Evolutionary conservation across 768 basidiomycete species (phyloP).

Genomic region (Sporobolomyces roseus): DNA sequence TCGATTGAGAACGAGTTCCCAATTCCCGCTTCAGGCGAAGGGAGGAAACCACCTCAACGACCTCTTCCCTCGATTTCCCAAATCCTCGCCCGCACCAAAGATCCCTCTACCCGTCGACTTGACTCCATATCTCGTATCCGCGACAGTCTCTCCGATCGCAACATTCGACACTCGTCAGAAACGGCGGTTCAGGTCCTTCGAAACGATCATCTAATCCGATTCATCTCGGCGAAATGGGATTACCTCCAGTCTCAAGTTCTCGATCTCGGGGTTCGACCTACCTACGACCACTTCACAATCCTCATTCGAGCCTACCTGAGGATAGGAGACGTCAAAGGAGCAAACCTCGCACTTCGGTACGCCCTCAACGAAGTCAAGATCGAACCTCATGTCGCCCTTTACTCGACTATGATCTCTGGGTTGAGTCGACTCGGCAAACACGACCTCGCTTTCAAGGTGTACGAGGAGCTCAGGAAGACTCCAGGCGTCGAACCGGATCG

Average conservation of each 20-base stretch:
- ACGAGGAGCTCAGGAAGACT: conserved; percentile 60
- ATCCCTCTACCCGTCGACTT: not conserved
- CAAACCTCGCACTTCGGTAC: conserved; percentile 57
- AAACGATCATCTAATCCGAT: conserved; percentile 39
- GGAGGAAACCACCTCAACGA: not conserved
- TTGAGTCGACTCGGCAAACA: conserved; percentile 63
- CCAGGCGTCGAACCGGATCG: conserved; percentile 63
- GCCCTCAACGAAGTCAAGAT: conserved; percentile 57
- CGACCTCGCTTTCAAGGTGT: conserved; percentile 56
- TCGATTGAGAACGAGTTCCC: conserved; percentile 29
- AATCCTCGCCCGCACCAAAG: not conserved
- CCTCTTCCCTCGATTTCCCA: conserved; percentile 6
- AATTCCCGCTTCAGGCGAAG: conserved; percentile 1
- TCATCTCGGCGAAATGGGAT: conserved; percentile 36
- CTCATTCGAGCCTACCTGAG: conserved; percentile 70
- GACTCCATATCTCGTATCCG: conserved; percentile 15
- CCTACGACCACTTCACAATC: conserved; percentile 66
- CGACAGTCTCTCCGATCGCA: conserved; percentile 18
- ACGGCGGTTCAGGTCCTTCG: conserved; percentile 54
- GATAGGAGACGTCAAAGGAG: conserved; percentile 60
- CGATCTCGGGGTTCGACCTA: conserved; percentile 66
- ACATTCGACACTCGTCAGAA: not conserved
- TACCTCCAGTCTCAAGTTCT: conserved; percentile 53
- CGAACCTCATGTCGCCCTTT: conserved; percentile 63
- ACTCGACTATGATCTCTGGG: conserved; percentile 71